phyloP scores from a whole-genome alignment of 768 basidiomycete genomes.

The Termitomyces sp. region DNA sequence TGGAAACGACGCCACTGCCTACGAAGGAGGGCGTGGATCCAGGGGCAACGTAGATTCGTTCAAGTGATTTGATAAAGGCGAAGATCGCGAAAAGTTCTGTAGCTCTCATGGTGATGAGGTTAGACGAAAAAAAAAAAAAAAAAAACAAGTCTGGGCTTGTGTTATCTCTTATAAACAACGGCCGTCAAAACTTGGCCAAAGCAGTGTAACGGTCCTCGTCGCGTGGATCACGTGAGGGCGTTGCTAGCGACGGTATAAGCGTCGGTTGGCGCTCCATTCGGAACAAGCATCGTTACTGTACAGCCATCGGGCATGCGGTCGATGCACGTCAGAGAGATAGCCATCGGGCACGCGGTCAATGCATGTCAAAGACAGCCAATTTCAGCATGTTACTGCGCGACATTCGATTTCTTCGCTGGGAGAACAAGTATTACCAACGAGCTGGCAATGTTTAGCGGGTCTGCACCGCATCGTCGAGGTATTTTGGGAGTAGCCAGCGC shows the following conservation, averaged over 20 bases:
- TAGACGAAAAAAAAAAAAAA: too few relatives aligned
- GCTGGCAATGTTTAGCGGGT: not conserved
- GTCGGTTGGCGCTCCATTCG: too few relatives aligned
- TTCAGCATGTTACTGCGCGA: not conserved
- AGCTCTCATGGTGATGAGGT: conserved; percentile 3
- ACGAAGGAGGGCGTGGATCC: not conserved
- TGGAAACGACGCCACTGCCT: not conserved
- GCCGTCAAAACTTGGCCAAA: not conserved
- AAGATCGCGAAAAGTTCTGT: not conserved
- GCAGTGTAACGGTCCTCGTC: not conserved
- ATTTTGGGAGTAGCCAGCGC: not conserved
- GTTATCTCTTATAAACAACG: not conserved
- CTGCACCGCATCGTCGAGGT: not conserved
- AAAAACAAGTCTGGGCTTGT: not conserved
- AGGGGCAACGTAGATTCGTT: not conserved
- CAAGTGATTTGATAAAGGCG: not conserved
- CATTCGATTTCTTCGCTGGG: too few relatives aligned
- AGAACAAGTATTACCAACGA: too few relatives aligned
- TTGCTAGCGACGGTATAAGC: too few relatives aligned
- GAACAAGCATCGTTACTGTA: not conserved
- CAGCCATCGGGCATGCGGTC: not conserved
- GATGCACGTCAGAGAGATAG: too few relatives aligned
- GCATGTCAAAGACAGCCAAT: not conserved
- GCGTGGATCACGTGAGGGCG: not conserved
- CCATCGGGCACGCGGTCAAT: not conserved